Conservation (phyloP, 2,329 filamentous ascomycete species). For the Fusarium temperatum region DNA sequence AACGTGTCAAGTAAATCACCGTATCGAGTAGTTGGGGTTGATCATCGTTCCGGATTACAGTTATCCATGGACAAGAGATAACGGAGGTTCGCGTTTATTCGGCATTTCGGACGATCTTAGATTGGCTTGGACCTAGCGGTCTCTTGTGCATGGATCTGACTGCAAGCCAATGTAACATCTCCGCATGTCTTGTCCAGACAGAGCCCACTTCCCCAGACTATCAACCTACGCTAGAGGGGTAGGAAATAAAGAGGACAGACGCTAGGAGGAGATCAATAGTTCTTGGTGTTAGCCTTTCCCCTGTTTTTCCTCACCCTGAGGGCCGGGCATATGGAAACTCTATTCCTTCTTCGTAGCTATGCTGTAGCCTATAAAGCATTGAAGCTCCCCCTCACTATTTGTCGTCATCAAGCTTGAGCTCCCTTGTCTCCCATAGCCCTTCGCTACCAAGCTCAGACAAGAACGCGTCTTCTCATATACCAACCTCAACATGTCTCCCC, state of each 20-base stretch:
- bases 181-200: neutral
- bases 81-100: neutral
- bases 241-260: neutral
- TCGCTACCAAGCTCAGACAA: neutral
- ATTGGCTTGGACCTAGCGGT: too few species aligned
- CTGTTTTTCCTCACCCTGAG: neutral
- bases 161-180: neutral
- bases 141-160: neutral
- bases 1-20: neutral
- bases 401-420: neutral
- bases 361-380: neutral
- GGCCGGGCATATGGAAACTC: slow-evolving; percentile 1
- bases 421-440: neutral
- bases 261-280: neutral
- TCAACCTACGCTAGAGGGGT: neutral
- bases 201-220: neutral
- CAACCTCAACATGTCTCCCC: slow-evolving; percentile 16
- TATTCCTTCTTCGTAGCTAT: neutral
- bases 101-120: neutral
- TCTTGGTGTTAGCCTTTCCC: neutral
- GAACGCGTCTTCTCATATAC: neutral
- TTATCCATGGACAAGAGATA: neutral
- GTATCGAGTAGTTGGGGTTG: too few species aligned
- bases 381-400: neutral
- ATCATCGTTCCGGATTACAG: neutral